These are phyloP conservation scores for Fragosphaeria purpurea DNA, from an alignment of 2,329 filamentous ascomycete genomes.

Conservation along the genomic window DNA sequence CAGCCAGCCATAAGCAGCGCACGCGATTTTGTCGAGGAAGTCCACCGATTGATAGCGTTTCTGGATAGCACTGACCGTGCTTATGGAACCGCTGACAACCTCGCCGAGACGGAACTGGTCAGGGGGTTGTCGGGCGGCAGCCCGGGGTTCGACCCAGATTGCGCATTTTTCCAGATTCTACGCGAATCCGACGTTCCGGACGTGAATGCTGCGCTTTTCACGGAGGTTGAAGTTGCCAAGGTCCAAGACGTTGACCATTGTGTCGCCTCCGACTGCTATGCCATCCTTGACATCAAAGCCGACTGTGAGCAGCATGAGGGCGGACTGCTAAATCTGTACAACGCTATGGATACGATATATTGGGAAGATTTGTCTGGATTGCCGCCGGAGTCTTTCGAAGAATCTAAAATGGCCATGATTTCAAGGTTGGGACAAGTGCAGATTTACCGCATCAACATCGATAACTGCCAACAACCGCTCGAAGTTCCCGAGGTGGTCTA, in stretches of 20 bases:
- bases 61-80: constrained; percentile 50
- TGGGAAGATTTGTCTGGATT: constrained; percentile 13
- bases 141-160: constrained; percentile 24
- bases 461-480: constrained; percentile 8
- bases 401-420: constrained; percentile 6
- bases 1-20: constrained; percentile 8
- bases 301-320: constrained; percentile 78
- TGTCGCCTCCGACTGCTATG: constrained; percentile 6
- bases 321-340: constrained; percentile 36
- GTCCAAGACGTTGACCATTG: neutral
- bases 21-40: constrained; percentile 38
- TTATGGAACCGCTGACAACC: constrained; percentile 43
- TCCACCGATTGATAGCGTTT: constrained; percentile 55
- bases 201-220: neutral
- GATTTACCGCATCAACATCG: constrained; percentile 13
- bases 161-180: constrained; percentile 35
- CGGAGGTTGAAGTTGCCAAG: neutral
- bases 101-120: neutral
- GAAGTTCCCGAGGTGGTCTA: constrained; percentile 17
- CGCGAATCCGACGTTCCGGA: constrained; percentile 9
- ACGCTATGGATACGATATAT: constrained; percentile 25
- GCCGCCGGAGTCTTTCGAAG: neutral
- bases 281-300: constrained; percentile 27
- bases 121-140: neutral
- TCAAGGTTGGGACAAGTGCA: constrained; percentile 9